Conservation (phyloP, 2,329 filamentous ascomycete species). For the Fusarium foetens region DNA sequence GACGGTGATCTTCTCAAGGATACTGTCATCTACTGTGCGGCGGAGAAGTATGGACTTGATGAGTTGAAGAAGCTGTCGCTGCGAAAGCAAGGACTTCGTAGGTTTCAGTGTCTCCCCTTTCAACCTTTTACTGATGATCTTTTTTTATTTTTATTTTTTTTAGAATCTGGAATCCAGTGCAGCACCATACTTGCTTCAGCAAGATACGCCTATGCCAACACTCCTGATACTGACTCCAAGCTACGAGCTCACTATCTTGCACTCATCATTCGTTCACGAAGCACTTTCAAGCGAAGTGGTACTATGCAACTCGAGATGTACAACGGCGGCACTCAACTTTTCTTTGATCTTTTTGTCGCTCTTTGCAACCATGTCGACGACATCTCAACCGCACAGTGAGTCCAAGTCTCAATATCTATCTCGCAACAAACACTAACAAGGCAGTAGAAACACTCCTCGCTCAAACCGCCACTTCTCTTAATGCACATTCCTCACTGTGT, state of each 20-base stretch:
- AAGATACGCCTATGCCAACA: conserved; percentile 90
- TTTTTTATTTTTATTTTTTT: background rate
- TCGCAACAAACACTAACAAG: background rate
- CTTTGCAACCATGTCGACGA: conserved; percentile 90
- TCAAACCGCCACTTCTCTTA: conserved; percentile 57
- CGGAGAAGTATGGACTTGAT: conserved; percentile 83
- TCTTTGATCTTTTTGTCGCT: conserved; percentile 94
- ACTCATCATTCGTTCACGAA: conserved; percentile 87
- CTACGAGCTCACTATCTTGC: conserved; percentile 90
- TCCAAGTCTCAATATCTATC: conserved; percentile 10
- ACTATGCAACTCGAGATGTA: conserved; percentile 98
- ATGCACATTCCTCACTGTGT: conserved; percentile 6
- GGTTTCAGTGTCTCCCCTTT: conserved; percentile 45
- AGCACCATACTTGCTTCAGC: conserved; percentile 87
- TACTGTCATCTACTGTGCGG: conserved; percentile 90
- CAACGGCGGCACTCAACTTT: conserved; percentile 81
- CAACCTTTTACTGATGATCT: conserved; percentile 1
- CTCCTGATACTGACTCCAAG: conserved; percentile 90
- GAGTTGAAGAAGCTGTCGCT: conserved; percentile 87
- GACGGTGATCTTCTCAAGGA: conserved; percentile 82
- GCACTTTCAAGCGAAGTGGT: conserved; percentile 91
- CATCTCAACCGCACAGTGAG: conserved; percentile 67
- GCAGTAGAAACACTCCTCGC: conserved; percentile 54
- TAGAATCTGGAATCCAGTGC: conserved; percentile 81
- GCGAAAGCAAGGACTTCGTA: conserved; percentile 87